Evolutionary conservation across 2,329 filamentous ascomycete genomes (phyloP), one percentile per base, ranked within the genome.

Genomic region (Xylariaceae sp.): DNA sequence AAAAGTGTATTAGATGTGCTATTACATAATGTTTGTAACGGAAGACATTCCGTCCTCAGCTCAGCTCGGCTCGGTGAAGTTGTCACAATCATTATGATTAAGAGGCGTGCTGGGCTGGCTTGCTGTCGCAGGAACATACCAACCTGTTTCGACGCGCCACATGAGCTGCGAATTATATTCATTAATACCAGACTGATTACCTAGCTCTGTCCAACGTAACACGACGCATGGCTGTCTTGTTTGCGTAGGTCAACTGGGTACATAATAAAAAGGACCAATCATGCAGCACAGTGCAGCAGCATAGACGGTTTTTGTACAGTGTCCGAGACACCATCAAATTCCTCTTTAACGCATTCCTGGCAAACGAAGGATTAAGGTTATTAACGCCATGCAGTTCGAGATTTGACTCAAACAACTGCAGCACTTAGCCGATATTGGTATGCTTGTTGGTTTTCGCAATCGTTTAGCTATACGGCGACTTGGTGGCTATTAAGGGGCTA

Each of bases 151-250:
- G 37, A 52, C 37, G 40, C 33, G 16, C 20, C 24, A 27, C 24
- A n/a, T 47, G 48, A 54, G 40, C 21, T 33, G 20, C 41, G 32
- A 43, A 43, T 43, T 15, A 41, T 23, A 43, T 41, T 49, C 40
- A 53, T 41, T 32, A 39, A 36, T 30, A 43, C 36, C 30, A 24
- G 30, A 21, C 44, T 40, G 30, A 32, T 51, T 41, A 49, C 24
- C 23, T 52, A 40, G 47, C 33, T 50, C 27, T 21, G 54, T 55
- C 47, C 36, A 54, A 57, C 50, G 53, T 59, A 32, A 47, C 50
- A 50, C 47, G 20, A 53, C 42, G 53, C 24, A 43, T 50, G 48
- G 46, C 32, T 52, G 36, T 45, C 40, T 49, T 33, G 42, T 40
- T 30, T 47, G 35, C 21, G 40, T 23, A 50, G 26, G 41, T 43